These are phyloP conservation scores for Calamus simplicifolius DNA, from an alignment of 176 grass and related monocot genomes.

Conservation along the genomic window DNA sequence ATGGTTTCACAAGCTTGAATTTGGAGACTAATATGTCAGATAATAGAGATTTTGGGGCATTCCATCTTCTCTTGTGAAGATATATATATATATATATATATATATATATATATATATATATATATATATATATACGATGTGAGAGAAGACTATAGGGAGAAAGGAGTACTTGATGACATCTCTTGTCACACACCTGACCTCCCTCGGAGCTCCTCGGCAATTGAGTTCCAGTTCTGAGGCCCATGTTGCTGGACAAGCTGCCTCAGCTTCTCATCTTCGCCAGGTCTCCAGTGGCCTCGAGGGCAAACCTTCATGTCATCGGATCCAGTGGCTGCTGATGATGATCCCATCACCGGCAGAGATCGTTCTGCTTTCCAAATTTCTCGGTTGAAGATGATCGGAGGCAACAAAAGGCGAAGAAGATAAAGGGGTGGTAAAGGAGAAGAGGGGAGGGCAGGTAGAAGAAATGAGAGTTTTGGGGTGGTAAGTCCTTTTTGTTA, in stretches of 20 bases:
- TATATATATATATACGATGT: too few species aligned
- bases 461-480: background rate
- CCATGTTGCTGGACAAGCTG: slow-evolving; percentile 77
- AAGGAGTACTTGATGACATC: too few species aligned
- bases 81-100: too few species aligned
- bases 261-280: slow-evolving; percentile 75
- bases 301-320: slow-evolving; percentile 55
- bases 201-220: slow-evolving; percentile 82
- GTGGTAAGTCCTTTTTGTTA: slow-evolving; percentile 59
- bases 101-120: too few species aligned
- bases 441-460: slow-evolving; percentile 4
- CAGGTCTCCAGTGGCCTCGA: slow-evolving; percentile 74
- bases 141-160: too few species aligned
- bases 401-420: background rate
- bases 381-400: background rate
- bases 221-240: slow-evolving; percentile 94
- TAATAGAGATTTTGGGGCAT: too few species aligned
- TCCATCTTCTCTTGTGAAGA: too few species aligned
- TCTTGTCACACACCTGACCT: slow-evolving; percentile 59
- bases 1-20: too few species aligned
- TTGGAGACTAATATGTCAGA: too few species aligned
- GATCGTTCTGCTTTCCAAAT: background rate
- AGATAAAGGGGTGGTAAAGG: background rate
- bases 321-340: slow-evolving; percentile 45
- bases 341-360: slow-evolving; percentile 30